Base-by-base conservation (phyloP, 306 rosid genomes). In the Prunus fruticosa region DNA sequence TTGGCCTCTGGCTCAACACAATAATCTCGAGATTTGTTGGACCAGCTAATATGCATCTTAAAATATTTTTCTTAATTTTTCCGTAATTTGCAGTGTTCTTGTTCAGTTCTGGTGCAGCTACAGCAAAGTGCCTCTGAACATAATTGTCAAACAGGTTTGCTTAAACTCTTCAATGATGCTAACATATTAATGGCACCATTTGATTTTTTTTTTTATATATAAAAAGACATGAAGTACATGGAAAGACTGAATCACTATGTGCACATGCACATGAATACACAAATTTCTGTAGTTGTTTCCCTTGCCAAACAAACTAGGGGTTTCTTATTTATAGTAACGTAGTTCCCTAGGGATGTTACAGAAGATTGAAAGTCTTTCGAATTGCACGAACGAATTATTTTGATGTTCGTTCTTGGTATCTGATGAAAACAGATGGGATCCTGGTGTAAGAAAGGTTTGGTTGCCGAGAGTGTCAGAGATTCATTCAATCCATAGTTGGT, bases 71-170 rank as follows among this genome's bases (percentile, higher is more conserved):
- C 75, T 41, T 57, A 9, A 57, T 22, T 2, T 19, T 71, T 25
- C 67, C 30, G 27, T 2, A 27, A 27, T 27, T 69, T 88, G 89
- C 91, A 95, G 97, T 28, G 83, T 87, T 80, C 50, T 90, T 82
- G 93, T 90, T 87, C 98, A 95, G 86, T 92, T 95, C 83, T 92
- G 97, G 97, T 92, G 97, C 80, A 95, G 98, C 91, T 89, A 92
- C 82, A 83, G 91, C 92, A 90, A 97, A 6, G 96, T 90, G 73
- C 97, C 98, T 69, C 85, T 95, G 19, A 95, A 95, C 78, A 75
- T 90, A 15, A 92, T 95, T 84, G 92, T 90, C 73, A 89, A 93
- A 2, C 97, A 87, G 97, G 98, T 92, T 84, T 51, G 82, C 69
- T 74, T 78, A 46, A 43, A 15, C 63, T 78, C 83, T 72, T 56